Base-by-base conservation (phyloP, 768 basidiomycete genomes). In the Tricholoma terreum region DNA sequence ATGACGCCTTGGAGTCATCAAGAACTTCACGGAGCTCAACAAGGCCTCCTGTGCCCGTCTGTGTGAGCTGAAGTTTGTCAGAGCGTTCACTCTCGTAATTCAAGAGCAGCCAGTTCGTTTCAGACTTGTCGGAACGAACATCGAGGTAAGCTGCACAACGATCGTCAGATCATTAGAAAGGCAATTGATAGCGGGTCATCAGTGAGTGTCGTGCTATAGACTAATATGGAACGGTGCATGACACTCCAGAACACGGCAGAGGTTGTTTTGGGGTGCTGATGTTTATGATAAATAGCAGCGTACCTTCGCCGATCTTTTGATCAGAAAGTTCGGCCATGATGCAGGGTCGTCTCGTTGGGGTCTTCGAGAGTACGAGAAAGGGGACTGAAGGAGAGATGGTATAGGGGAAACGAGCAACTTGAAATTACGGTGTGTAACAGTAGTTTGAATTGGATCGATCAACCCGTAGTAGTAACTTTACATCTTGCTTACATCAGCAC, bases 51-150 rank as follows among this genome's bases (percentile, higher is more conserved):
- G 83, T 80, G 52, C 94, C 94, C 19, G 90, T 93, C 67, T 80
- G 70, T 10, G 92, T 87, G 66, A 98, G 75, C 62, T 75, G 70
- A 63, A 97, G 84, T 68, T 83, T 90, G 80, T 96, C 91, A 33
- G 88, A 90, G 64, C 83, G 81, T 72, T 91, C 89, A 66, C 80
- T 80, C 81, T 89, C 87, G 71, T 98, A 98, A 70, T 96, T 91
- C 57, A 97, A 74, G 56, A 98, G 77, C 45, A 95, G 68, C 94
- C 94, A 98, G 70, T 90, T 97, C 31, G 85, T 90, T 30, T 91
- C 89, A 36, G 86, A 80, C 68, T 94, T 94, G 80, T 92, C 86
- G 60, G 78, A 80, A 62, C 94, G 87, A 54, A 97, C 88, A 63
- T 94, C 90, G 71, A 83, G 78, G 80, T 97, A 96, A 31, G 93